Base-by-base conservation (phyloP, 306 rosid genomes). In the Rosa chinensis region DNA sequence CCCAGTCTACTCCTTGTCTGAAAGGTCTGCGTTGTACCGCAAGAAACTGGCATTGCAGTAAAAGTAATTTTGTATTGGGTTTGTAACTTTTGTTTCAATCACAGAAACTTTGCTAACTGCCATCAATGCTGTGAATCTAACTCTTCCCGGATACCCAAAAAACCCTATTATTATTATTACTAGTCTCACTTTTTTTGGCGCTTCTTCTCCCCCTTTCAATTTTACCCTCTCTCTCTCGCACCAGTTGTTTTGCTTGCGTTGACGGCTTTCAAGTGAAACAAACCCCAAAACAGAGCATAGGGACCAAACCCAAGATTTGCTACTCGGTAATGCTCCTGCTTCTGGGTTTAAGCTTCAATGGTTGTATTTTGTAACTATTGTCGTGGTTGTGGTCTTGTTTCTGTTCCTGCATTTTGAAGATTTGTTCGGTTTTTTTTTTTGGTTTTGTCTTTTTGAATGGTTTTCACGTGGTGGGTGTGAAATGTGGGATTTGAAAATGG, bases 381-480 rank as follows among this genome's bases (percentile, higher is more conserved):
- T 32, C 37, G 11, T 44, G 55, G 55, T 56, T 1, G 21, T 21
- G 63, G 32, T 58, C 32, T 21, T 20, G 14, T 21, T n/a, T 56
- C 32, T 58, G 8, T 9, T 8, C 56, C 16, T 62, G 42, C 67
- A 59, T 59, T 50, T 58, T 21, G 66, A 59, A 59, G 42, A 35
- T 64, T 14, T 64, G 10, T 64, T 6, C 7, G 47, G 5, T 1
- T 1, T 1, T 1, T 25, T 28, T 23, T 1, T 1, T 1, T 28
- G 0, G 11, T 28, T 11, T 23, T 32, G 14, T 3, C 1, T 18
- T 66, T 67, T 10, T 9, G 56, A 42, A 52, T 70, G 77, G 50
- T 64, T 69, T 85, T 84, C 82, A 79, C 83, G 86, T 76, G 74
- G 78, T 79, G 66, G 53, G 37, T 50, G 75, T 76, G 58, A 69